phyloP scores from a whole-genome alignment of 768 basidiomycete species.

The Amanita pseudoporphyria region DNA sequence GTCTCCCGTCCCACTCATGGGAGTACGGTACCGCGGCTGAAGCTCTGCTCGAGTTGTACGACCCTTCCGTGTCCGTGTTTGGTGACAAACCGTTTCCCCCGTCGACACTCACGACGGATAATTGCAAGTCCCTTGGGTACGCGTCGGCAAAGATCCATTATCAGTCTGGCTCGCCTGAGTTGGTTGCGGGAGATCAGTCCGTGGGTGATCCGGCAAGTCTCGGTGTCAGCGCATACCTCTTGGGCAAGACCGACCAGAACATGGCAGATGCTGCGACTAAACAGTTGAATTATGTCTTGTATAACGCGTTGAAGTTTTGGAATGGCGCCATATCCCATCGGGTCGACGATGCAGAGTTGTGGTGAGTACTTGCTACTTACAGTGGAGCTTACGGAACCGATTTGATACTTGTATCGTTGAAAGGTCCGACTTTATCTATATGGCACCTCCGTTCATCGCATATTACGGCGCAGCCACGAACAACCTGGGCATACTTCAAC shows the following conservation, averaged over 20 bases:
- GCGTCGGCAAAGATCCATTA: constrained; percentile 26
- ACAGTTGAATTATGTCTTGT: constrained; percentile 24
- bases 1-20: constrained; percentile 37
- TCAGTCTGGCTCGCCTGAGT: constrained; percentile 22
- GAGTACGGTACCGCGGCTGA: constrained; percentile 35
- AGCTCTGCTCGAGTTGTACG: constrained; percentile 33
- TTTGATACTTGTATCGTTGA: neutral
- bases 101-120: constrained; percentile 12
- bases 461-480: constrained; percentile 31
- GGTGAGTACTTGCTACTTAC: too few relatives aligned
- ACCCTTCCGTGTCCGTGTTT: constrained; percentile 30
- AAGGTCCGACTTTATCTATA: constrained; percentile 41
- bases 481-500: constrained; percentile 26
- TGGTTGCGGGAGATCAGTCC: constrained; percentile 30
- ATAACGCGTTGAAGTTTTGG: constrained; percentile 24
- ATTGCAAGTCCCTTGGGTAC: constrained; percentile 25
- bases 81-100: constrained; percentile 26
- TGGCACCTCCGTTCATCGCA: constrained; percentile 41
- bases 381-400: too few relatives aligned
- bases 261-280: constrained; percentile 23
- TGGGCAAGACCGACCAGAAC: constrained; percentile 27
- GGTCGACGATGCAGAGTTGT: constrained; percentile 26
- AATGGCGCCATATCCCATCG: constrained; percentile 43
- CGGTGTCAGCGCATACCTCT: constrained; percentile 33
- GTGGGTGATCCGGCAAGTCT: constrained; percentile 38